phyloP scores from a whole-genome alignment of 371 early-diverging fungal species.

The Apophysomyces ossiformis region DNA sequence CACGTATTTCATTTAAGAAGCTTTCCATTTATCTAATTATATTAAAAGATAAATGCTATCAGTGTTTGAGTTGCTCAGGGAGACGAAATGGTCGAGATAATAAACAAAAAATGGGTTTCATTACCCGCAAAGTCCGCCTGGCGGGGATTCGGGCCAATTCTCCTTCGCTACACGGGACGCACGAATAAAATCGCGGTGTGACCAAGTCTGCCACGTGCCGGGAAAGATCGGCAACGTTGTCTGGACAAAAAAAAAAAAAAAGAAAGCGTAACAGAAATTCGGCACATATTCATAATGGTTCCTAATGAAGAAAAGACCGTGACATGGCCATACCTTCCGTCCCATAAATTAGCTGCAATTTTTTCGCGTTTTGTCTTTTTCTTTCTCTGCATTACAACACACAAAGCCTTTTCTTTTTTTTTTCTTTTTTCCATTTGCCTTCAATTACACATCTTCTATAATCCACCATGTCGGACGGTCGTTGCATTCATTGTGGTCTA shows the following conservation, averaged over 20 bases:
- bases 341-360: slow-evolving; percentile 4
- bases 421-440: background rate
- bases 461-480: slow-evolving; percentile 51
- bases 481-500: slow-evolving; percentile 54
- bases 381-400: background rate
- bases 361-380: slow-evolving; percentile 3
- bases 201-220: slow-evolving; percentile 13
- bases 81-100: background rate
- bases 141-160: slow-evolving; percentile 10
- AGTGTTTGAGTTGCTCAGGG: background rate
- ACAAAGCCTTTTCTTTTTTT: background rate
- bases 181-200: slow-evolving; percentile 11
- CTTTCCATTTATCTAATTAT: no score
- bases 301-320: slow-evolving; percentile 10
- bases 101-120: background rate
- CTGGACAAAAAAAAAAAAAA: background rate
- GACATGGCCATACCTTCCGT: background rate
- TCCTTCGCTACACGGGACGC: background rate
- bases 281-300: slow-evolving; percentile 3
- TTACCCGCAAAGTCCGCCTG: background rate
- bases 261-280: background rate
- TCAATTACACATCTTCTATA: background rate
- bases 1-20: no score
- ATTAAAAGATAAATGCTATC: no score
- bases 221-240: slow-evolving; percentile 8